These are phyloP conservation scores for Endocladia muricata DNA, from an alignment of 31 red algal species.

Conservation along the genomic window DNA sequence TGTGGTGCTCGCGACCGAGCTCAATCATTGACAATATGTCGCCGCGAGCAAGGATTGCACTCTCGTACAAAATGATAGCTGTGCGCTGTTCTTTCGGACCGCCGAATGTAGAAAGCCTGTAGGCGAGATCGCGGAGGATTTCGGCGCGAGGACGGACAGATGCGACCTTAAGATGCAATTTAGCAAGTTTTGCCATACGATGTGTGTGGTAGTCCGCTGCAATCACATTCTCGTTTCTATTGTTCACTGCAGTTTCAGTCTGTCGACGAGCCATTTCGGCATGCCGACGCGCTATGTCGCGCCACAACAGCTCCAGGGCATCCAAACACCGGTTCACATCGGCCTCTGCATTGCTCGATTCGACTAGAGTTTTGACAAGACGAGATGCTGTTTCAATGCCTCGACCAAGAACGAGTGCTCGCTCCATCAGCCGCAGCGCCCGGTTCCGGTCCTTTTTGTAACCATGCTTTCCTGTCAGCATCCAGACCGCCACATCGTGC, in stretches of 20 bases:
- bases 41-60: slow-evolving; percentile 48
- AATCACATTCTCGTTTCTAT: not conserved
- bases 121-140: slow-evolving; percentile 46
- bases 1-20: slow-evolving; percentile 9
- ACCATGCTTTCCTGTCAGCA: slow-evolving; percentile 26
- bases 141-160: slow-evolving; percentile 22
- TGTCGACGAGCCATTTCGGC: too few species aligned
- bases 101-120: slow-evolving; percentile 45
- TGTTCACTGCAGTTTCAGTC: not conserved
- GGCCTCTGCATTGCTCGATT: slow-evolving; percentile 2
- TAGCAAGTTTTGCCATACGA: slow-evolving; percentile 22
- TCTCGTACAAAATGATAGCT: slow-evolving; percentile 56
- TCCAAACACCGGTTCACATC: slow-evolving; percentile 37
- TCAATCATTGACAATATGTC: slow-evolving; percentile 49
- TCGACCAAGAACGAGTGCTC: slow-evolving; percentile 42
- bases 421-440: slow-evolving; percentile 55
- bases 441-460: slow-evolving; percentile 31
- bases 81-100: slow-evolving; percentile 17
- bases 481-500: slow-evolving; percentile 37
- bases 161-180: slow-evolving; percentile 32
- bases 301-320: slow-evolving; percentile 47
- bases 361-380: slow-evolving; percentile 26
- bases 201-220: not conserved
- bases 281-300: slow-evolving; percentile 36
- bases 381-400: slow-evolving; percentile 29